phyloP scores from a whole-genome alignment of 169 alveolate species.

The Babesia ovis region DNA sequence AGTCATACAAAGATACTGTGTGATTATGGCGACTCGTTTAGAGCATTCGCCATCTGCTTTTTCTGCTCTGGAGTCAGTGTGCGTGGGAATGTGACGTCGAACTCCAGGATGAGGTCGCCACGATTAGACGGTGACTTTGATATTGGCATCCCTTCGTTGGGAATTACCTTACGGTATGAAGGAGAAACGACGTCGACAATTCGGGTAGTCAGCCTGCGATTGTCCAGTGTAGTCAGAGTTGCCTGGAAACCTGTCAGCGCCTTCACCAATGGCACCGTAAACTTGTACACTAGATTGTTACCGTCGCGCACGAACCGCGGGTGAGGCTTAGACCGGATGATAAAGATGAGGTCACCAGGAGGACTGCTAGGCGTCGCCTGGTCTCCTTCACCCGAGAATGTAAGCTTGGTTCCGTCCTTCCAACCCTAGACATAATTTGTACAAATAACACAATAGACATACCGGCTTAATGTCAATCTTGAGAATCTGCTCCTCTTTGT shows the following conservation, averaged over 20 bases:
- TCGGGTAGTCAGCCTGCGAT: slow-evolving; percentile 79
- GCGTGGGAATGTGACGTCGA: slow-evolving; percentile 82
- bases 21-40: slow-evolving; percentile 5
- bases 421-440: slow-evolving; percentile 66
- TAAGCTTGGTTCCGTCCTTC: slow-evolving; percentile 86
- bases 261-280: slow-evolving; percentile 83
- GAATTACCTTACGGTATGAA: slow-evolving; percentile 74
- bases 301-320: slow-evolving; percentile 79
- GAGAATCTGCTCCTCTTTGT: slow-evolving; percentile 82
- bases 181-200: slow-evolving; percentile 82
- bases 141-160: slow-evolving; percentile 84
- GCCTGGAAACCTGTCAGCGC: slow-evolving; percentile 85
- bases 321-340: slow-evolving; percentile 78
- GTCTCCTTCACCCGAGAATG: slow-evolving; percentile 85
- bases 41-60: slow-evolving; percentile 65
- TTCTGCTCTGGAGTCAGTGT: slow-evolving; percentile 79
- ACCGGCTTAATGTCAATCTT: slow-evolving; percentile 84
- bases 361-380: slow-evolving; percentile 79
- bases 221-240: slow-evolving; percentile 81
- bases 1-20: not conserved
- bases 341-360: slow-evolving; percentile 84
- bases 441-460: not conserved
- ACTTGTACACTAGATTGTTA: slow-evolving; percentile 80
- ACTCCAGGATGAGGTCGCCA: slow-evolving; percentile 82
- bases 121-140: slow-evolving; percentile 75